Evolutionary conservation across 345 rosid species (phyloP).

Genomic region (Carallia brachiata): DNA sequence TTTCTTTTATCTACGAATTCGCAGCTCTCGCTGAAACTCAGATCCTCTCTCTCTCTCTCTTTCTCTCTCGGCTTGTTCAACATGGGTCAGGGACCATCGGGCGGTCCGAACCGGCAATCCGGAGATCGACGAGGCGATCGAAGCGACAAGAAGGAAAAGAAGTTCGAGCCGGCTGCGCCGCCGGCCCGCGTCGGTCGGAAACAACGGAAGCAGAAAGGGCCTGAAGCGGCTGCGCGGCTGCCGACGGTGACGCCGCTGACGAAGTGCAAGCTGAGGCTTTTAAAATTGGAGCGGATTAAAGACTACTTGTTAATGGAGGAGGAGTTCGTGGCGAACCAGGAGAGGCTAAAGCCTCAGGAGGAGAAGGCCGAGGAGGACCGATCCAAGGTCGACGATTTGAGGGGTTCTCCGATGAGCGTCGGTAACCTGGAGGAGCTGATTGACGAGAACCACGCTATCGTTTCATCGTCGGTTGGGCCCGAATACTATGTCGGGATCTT

Average conservation of each 20-base stretch:
- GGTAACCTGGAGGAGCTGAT: slow-evolving; percentile 90
- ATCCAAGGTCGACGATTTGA: slow-evolving; percentile 87
- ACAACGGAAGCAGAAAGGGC: slow-evolving; percentile 87
- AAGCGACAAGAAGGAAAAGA: slow-evolving; percentile 86
- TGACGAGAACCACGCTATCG: slow-evolving; percentile 98
- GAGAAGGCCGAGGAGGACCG: slow-evolving; percentile 98
- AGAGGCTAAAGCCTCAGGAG: slow-evolving; percentile 91
- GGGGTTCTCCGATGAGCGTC: slow-evolving; percentile 97
- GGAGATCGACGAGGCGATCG: slow-evolving; percentile 76
- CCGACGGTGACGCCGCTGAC: slow-evolving; percentile 81
- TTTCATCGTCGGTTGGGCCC: slow-evolving; percentile 91
- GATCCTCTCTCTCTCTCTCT: too few relatives aligned
- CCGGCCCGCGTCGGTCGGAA: slow-evolving; percentile 90
- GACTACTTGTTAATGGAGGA: slow-evolving; percentile 95
- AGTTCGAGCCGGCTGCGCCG: slow-evolving; percentile 89
- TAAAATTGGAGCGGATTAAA: slow-evolving; percentile 86
- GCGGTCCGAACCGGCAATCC: slow-evolving; percentile 67
- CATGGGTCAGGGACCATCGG: slow-evolving; percentile 95
- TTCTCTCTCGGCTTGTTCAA: too few relatives aligned
- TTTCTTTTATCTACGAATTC: too few relatives aligned
- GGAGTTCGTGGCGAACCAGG: slow-evolving; percentile 92
- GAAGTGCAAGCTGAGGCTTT: slow-evolving; percentile 79
- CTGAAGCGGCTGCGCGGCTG: slow-evolving; percentile 91
- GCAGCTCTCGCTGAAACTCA: too few relatives aligned
- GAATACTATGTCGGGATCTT: slow-evolving; percentile 92